Conservation (phyloP, 805 yeast genomes). For the Yamadazyma paraphyllophila region DNA sequence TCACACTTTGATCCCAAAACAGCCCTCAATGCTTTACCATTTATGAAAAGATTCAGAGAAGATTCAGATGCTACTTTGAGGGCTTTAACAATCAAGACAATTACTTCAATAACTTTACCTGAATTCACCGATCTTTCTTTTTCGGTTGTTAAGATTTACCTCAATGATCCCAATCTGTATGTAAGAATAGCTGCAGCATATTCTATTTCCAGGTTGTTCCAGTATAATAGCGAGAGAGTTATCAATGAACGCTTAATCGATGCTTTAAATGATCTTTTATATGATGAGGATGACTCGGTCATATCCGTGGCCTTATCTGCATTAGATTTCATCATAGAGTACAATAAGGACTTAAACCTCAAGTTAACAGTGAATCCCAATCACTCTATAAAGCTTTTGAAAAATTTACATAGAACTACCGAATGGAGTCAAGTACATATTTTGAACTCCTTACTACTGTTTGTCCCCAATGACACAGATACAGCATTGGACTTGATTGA, state of each 20-base stretch:
- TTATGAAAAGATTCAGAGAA: constrained; percentile 51
- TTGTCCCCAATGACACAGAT: constrained; percentile 64
- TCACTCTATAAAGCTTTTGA: constrained; percentile 37
- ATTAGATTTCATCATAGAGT: constrained; percentile 61
- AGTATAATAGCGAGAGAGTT: constrained; percentile 48
- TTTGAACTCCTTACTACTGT: constrained; percentile 61
- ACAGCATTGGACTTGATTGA: constrained; percentile 71
- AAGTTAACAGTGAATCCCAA: constrained; percentile 44
- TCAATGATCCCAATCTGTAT: constrained; percentile 51
- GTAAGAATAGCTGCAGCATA: constrained; percentile 70
- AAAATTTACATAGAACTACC: constrained; percentile 35
- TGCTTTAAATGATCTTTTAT: constrained; percentile 49
- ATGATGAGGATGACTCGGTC: constrained; percentile 57
- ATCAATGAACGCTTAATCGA: constrained; percentile 44
- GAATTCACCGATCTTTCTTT: constrained; percentile 51
- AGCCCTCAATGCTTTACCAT: constrained; percentile 53
- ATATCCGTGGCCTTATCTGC: constrained; percentile 73
- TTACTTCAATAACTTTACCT: constrained; percentile 56
- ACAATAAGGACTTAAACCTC: constrained; percentile 47
- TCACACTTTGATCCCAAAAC: constrained; percentile 57
- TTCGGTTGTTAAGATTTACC: constrained; percentile 30
- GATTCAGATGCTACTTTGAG: constrained; percentile 49
- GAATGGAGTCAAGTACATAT: constrained; percentile 78
- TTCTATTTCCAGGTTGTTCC: constrained; percentile 66
- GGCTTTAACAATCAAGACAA: constrained; percentile 61